Percentiles rank a stretch among this genome's conserved stretches.
Evolutionary conservation across 192 early-diverging fungal species (phyloP).

Genomic region (Coemansia sp.): DNA sequence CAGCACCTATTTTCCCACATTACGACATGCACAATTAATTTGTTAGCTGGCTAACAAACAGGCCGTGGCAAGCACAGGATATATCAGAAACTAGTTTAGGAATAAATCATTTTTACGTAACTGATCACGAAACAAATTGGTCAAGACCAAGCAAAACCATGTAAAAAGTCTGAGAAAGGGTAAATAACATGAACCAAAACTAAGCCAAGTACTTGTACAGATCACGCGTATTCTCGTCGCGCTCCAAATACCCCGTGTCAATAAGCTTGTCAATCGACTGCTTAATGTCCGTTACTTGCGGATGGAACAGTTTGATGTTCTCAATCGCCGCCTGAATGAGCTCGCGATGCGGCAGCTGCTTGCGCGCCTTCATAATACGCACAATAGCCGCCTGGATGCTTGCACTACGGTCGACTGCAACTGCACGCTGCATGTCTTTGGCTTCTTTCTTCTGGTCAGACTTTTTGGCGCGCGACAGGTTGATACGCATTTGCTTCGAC

Average conservation of each 20-base stretch:
- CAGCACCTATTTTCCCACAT: too few species aligned
- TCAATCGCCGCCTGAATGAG: constrained; percentile 88
- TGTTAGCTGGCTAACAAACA: too few species aligned
- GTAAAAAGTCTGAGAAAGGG: too few species aligned
- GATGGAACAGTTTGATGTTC: constrained; percentile 88
- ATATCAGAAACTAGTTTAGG: too few species aligned
- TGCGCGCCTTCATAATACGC: constrained; percentile 98
- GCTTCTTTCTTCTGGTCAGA: constrained; percentile 88
- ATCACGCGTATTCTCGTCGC: constrained; percentile 77
- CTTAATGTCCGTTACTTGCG: constrained; percentile 88
- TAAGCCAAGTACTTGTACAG: constrained; percentile 82
- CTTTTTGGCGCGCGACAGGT: constrained; percentile 82
- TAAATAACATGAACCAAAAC: not conserved
- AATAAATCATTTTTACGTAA: too few species aligned
- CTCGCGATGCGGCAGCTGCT: constrained; percentile 78
- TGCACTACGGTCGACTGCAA: constrained; percentile 88
- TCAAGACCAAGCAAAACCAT: too few species aligned
- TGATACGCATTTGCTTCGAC: constrained; percentile 86
- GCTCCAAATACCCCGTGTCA: constrained; percentile 91
- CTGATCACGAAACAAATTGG: too few species aligned
- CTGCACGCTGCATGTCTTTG: constrained; percentile 87
- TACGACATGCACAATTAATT: too few species aligned
- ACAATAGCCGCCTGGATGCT: constrained; percentile 99
- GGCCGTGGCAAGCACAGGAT: too few species aligned
- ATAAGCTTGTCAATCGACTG: constrained; percentile 93